A percentile compares a stretch with the other conserved stretches of the same genome.
These are phyloP conservation scores for Geotrichum restrictum DNA, from an alignment of 1,139 yeast species.

Conservation along the genomic window DNA sequence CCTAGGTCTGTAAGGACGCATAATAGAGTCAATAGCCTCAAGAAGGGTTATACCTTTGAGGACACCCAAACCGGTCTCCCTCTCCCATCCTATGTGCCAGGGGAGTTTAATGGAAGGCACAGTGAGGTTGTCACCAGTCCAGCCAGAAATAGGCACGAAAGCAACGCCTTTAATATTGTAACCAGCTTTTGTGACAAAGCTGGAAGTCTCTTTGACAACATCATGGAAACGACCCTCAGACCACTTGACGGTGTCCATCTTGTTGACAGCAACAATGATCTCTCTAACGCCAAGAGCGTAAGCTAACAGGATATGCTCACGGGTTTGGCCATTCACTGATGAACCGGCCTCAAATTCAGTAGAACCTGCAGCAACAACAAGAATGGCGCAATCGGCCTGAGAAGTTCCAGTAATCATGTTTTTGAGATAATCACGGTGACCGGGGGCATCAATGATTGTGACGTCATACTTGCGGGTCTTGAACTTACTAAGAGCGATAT, in stretches of 20 bases:
- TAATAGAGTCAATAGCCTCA: conserved; percentile 84
- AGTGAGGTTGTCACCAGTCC: conserved; percentile 94
- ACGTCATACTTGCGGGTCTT: too few relatives aligned
- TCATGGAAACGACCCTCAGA: conserved; percentile 75
- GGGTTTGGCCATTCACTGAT: conserved; percentile 89
- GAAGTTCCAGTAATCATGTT: conserved; percentile 92
- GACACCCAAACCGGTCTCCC: conserved; percentile 78
- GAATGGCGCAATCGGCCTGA: conserved; percentile 90
- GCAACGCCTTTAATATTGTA: too few relatives aligned
- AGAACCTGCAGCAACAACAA: conserved; percentile 85
- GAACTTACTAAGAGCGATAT: too few relatives aligned
- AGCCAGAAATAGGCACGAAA: too few relatives aligned
- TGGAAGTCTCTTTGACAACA: too few relatives aligned
- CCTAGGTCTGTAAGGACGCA: conserved; percentile 80
- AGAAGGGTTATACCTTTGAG: conserved; percentile 79
- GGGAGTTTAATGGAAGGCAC: conserved; percentile 77
- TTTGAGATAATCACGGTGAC: conserved; percentile 97
- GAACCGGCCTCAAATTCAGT: conserved; percentile 97
- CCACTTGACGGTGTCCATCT: conserved; percentile 92
- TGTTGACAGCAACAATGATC: conserved; percentile 86
- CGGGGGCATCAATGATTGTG: too few relatives aligned
- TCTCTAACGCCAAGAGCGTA: conserved; percentile 88
- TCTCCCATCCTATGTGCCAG: conserved; percentile 90
- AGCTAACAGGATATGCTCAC: conserved; percentile 89
- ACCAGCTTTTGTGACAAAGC: too few relatives aligned